Percentiles rank a stretch among this genome's conserved stretches.
These are phyloP conservation scores for Fistulinella prunicolor DNA, from an alignment of 768 basidiomycete genomes.

Conservation along the genomic window DNA sequence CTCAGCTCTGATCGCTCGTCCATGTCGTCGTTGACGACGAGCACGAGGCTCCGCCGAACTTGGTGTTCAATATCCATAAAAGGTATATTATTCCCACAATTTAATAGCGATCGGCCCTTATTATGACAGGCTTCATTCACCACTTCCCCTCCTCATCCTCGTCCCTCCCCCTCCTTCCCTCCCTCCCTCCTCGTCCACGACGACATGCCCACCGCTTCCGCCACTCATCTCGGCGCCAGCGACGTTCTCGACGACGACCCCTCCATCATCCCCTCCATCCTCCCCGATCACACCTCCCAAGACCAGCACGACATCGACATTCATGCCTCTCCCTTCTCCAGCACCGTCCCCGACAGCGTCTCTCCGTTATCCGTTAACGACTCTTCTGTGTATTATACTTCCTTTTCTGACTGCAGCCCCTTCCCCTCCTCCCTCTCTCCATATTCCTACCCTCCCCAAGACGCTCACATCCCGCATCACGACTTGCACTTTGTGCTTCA, in stretches of 20 bases:
- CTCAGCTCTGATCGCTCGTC: constrained; percentile 23
- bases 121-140: constrained; percentile 29
- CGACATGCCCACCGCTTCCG: constrained; percentile 24
- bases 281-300: constrained; percentile 23
- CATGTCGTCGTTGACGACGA: constrained; percentile 28
- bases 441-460: constrained; percentile 28
- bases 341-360: constrained; percentile 16
- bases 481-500: constrained; percentile 30
- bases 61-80: neutral
- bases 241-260: constrained; percentile 19
- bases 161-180: constrained; percentile 1
- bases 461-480: constrained; percentile 23
- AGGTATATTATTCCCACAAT: constrained; percentile 26
- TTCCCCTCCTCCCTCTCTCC: constrained; percentile 21
- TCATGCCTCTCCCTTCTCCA: constrained; percentile 23
- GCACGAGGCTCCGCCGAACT: constrained; percentile 19
- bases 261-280: constrained; percentile 11
- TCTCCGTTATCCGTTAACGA: constrained; percentile 36
- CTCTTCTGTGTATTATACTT: constrained; percentile 31
- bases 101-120: constrained; percentile 31
- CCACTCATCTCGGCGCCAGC: constrained; percentile 14
- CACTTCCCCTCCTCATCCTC: constrained; percentile 18
- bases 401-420: constrained; percentile 25
- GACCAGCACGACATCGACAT: constrained; percentile 35
- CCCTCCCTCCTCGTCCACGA: neutral